Evolutionary conservation across 345 rosid genomes (phyloP).

Genomic region (Clarkia xantiana): DNA sequence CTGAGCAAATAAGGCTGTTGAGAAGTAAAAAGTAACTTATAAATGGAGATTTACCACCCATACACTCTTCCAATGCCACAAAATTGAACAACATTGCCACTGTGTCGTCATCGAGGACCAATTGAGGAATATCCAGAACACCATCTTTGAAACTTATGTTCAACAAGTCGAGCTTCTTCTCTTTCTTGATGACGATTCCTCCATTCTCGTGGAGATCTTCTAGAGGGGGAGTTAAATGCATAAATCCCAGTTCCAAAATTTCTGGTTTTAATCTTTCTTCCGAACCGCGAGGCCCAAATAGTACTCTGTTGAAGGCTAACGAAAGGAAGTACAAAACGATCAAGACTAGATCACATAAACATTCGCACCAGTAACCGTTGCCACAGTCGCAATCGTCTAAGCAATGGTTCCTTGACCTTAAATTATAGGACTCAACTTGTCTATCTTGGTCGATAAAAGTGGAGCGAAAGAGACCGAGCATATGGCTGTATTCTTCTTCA

Average conservation of each 20-base stretch:
- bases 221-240: too few relatives aligned
- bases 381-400: too few relatives aligned
- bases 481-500: background rate
- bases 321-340: too few relatives aligned
- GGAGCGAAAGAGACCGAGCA: constrained; percentile 9
- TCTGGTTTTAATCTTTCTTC: too few relatives aligned
- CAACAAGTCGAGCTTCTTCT: background rate
- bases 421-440: constrained; percentile 3
- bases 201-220: too few relatives aligned
- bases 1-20: constrained; percentile 5
- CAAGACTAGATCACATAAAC: too few relatives aligned
- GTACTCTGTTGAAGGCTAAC: too few relatives aligned
- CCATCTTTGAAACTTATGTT: constrained; percentile 2
- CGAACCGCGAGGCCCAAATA: too few relatives aligned
- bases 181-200: too few relatives aligned
- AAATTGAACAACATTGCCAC: constrained; percentile 9
- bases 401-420: constrained; percentile 2
- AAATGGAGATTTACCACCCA: constrained; percentile 2
- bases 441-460: constrained; percentile 7
- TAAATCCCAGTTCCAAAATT: too few relatives aligned
- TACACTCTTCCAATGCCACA: constrained; percentile 11
- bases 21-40: constrained; percentile 10
- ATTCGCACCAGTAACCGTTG: too few relatives aligned
- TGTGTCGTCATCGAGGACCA: constrained; percentile 6
- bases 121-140: constrained; percentile 5